A percentile compares a stretch with the other conserved stretches of the same genome.
phyloP scores from a whole-genome alignment of 2,329 filamentous ascomycete genomes.

The Verticillium alfalfae region DNA sequence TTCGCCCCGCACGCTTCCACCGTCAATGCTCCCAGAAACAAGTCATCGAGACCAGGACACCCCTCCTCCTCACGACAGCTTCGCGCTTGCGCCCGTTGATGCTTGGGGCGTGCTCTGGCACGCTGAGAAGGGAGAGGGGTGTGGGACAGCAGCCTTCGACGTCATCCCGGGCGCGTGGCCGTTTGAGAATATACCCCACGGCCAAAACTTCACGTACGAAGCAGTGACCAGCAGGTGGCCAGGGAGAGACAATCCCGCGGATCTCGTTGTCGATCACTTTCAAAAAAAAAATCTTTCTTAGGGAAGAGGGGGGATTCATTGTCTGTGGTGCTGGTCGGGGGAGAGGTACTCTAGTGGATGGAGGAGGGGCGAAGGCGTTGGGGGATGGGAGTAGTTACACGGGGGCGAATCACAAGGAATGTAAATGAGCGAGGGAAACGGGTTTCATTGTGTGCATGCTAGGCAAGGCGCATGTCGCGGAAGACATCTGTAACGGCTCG shows the following conservation, averaged over 20 bases:
- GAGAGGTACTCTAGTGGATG: background rate
- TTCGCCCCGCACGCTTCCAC: background rate
- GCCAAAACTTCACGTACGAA: background rate
- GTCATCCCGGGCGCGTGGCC: constrained; percentile 1
- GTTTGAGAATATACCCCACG: background rate
- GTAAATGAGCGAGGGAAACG: background rate
- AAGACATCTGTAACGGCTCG: background rate
- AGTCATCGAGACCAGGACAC: background rate
- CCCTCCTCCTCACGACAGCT: background rate
- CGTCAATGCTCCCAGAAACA: background rate
- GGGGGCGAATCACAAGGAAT: background rate
- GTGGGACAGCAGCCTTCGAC: background rate
- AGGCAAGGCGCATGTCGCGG: background rate
- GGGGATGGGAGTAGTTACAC: background rate
- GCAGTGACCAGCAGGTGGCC: background rate
- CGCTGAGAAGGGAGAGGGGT: background rate
- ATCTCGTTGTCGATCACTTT: background rate
- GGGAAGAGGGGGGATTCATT: background rate
- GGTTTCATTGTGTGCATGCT: background rate
- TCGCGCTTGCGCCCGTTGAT: background rate
- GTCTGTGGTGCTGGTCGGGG: background rate
- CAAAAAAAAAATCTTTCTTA: too few relatives aligned
- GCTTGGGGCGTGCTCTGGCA: background rate
- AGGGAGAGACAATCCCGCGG: background rate
- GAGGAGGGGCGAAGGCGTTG: background rate